Evolutionary conservation across 2,329 filamentous ascomycete genomes (phyloP), one percentile per base, ranked within the genome.

Genomic region (Torrubiellomyces zombiae): DNA sequence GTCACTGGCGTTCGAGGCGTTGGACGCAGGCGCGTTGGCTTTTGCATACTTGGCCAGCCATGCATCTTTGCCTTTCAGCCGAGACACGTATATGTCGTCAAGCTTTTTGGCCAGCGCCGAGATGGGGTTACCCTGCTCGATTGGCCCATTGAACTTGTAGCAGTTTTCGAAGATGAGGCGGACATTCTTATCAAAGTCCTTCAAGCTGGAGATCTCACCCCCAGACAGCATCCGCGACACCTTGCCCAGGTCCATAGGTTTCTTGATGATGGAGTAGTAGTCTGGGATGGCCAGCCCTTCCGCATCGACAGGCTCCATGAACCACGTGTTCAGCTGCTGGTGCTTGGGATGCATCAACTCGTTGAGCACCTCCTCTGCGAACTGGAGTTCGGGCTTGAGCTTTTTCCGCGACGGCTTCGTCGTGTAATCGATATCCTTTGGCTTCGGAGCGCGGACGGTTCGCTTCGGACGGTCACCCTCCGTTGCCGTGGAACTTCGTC

Each of bases 171-270:
- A 75, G 37, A 95, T 85, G 28, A 83, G 66, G 24, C 72, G 67
- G 27, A 93, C 68, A 41, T 92, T 85, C 30, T 66, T 66, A 42
- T 92, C 78, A 38, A 95, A 82, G 22, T 94, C 85, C 47, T 82
- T 83, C 1, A 80, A 64, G 28, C 65, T 81, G 36, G 71, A 66
- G 43, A 95, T 95, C 28, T 82, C 69, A 14, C 83, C 82, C 9
- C 61, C 60, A 37, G 75, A 70, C 20, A 94, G 61, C 51, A 91
- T 91, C 20, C 63, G 62, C 18, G 67, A 61, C 43, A 93, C 77
- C n/a, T 81, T 93, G 10, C 66, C 62, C 24, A 94, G 60, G 47
- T 98, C 86, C 86, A 95, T 98, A 0, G 89, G 89, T 46, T 85
- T 82, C 60, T 93, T 95, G 55, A 98, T 83, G 32, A 95, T 61